These are phyloP conservation scores for Rusavskia elegans DNA, from an alignment of 495 filamentous ascomycete genomes.

Conservation along the genomic window DNA sequence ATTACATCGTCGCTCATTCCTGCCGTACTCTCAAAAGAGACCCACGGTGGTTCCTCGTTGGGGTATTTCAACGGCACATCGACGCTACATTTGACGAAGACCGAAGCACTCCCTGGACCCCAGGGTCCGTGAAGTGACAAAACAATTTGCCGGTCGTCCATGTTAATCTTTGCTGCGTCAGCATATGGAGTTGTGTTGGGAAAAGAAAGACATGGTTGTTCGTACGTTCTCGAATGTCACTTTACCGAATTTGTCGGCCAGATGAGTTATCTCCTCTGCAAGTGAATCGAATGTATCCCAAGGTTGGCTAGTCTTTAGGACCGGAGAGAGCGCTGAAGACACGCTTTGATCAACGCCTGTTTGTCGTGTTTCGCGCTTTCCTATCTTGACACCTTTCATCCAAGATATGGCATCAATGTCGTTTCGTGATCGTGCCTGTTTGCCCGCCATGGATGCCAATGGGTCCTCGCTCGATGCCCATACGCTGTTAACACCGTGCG, in stretches of 20 bases:
- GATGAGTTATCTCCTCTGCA: slow-evolving; percentile 74
- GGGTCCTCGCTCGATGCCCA: slow-evolving; percentile 26
- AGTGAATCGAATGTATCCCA: slow-evolving; percentile 71
- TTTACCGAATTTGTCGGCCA: slow-evolving; percentile 68
- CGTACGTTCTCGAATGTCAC: slow-evolving; percentile 70
- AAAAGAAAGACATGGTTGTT: slow-evolving; percentile 4
- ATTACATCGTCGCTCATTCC: slow-evolving; percentile 56
- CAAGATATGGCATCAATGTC: slow-evolving; percentile 69
- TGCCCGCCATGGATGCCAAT: slow-evolving; percentile 39
- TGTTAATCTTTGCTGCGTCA: slow-evolving; percentile 25
- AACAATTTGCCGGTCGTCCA: slow-evolving; percentile 51
- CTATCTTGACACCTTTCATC: slow-evolving; percentile 89
- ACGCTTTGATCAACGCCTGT: slow-evolving; percentile 14
- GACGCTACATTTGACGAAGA: slow-evolving; percentile 66
- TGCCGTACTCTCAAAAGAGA: slow-evolving; percentile 61
- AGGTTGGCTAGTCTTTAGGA: slow-evolving; percentile 18
- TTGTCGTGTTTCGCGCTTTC: slow-evolving; percentile 31
- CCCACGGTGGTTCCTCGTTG: slow-evolving; percentile 42
- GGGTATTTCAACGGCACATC: slow-evolving; percentile 72
- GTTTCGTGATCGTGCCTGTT: slow-evolving; percentile 37
- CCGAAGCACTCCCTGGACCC: slow-evolving; percentile 51
- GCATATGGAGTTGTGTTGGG: background rate
- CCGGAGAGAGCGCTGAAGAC: slow-evolving; percentile 8
- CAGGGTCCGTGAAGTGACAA: slow-evolving; percentile 80
- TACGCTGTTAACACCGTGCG: slow-evolving; percentile 26